phyloP scores from a whole-genome alignment of 31 red algal species.

The Bonnemaisonia californica region DNA sequence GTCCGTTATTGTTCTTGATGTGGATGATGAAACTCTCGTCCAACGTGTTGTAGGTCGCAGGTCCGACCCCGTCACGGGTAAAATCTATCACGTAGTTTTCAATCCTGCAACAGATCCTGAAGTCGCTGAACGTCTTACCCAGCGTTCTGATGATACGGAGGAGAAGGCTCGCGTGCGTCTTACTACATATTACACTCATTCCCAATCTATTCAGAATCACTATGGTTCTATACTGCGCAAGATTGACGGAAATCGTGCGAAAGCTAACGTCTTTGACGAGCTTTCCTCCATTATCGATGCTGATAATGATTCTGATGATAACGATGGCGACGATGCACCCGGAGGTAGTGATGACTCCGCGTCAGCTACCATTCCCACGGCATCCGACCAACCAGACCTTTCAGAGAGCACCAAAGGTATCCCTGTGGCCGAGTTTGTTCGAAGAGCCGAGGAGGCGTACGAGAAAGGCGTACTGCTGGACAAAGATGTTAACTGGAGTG shows the following conservation, averaged over 20 bases:
- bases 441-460: slow-evolving; percentile 84
- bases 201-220: slow-evolving; percentile 62
- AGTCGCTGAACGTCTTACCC: slow-evolving; percentile 66
- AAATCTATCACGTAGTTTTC: slow-evolving; percentile 91
- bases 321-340: neutral
- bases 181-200: slow-evolving; percentile 73
- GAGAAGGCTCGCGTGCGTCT: slow-evolving; percentile 86
- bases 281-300: slow-evolving; percentile 55
- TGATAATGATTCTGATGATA: slow-evolving; percentile 10
- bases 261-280: slow-evolving; percentile 65
- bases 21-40: slow-evolving; percentile 76
- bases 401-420: slow-evolving; percentile 40
- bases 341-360: slow-evolving; percentile 1
- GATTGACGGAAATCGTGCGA: slow-evolving; percentile 75
- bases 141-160: slow-evolving; percentile 92
- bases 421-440: slow-evolving; percentile 80
- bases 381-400: neutral
- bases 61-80: slow-evolving; percentile 88
- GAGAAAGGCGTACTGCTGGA: slow-evolving; percentile 61
- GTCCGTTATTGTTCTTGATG: slow-evolving; percentile 81
- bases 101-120: slow-evolving; percentile 78
- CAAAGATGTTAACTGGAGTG: slow-evolving; percentile 82
- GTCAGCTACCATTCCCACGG: neutral
- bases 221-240: slow-evolving; percentile 55
- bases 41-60: slow-evolving; percentile 92